Evolutionary conservation across 139 green algal species (phyloP).

Genomic region (Chlamydomonas asymmetrica): DNA sequence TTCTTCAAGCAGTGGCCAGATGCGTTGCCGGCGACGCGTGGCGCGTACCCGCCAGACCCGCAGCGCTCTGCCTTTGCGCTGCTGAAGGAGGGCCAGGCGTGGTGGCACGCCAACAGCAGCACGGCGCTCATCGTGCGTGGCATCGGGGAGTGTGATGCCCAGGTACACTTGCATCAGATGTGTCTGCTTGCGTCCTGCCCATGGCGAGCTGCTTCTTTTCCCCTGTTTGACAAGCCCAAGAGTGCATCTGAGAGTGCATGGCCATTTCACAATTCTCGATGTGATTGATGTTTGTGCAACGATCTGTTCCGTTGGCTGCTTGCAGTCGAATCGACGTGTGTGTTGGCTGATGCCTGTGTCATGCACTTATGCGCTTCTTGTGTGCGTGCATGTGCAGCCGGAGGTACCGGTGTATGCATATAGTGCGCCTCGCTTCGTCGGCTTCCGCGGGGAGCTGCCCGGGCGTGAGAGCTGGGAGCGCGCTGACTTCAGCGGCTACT

Average conservation of each 20-base stretch:
- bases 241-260: neutral
- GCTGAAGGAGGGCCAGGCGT: conserved; percentile 48
- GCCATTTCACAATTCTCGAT: no score
- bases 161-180: conserved; percentile 3
- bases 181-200: neutral
- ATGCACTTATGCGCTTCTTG: no score
- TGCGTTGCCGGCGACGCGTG: conserved; percentile 16
- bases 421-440: conserved; percentile 36
- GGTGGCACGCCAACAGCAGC: conserved; percentile 25
- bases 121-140: conserved; percentile 35
- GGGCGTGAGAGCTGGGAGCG: conserved; percentile 28
- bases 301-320: no score
- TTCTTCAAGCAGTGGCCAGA: conserved; percentile 35
- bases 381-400: no score
- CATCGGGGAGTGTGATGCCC: conserved; percentile 27
- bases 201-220: neutral
- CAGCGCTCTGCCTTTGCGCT: conserved; percentile 32
- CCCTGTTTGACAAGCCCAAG: neutral
- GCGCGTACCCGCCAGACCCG: conserved; percentile 25
- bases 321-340: no score
- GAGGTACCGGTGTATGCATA: conserved; percentile 50
- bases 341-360: no score
- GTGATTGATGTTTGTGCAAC: no score
- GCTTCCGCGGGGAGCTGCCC: conserved; percentile 45
- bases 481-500: conserved; percentile 49